Evolutionary conservation across 768 basidiomycete species (phyloP).

Genomic region (Leucosporidium scottii): DNA sequence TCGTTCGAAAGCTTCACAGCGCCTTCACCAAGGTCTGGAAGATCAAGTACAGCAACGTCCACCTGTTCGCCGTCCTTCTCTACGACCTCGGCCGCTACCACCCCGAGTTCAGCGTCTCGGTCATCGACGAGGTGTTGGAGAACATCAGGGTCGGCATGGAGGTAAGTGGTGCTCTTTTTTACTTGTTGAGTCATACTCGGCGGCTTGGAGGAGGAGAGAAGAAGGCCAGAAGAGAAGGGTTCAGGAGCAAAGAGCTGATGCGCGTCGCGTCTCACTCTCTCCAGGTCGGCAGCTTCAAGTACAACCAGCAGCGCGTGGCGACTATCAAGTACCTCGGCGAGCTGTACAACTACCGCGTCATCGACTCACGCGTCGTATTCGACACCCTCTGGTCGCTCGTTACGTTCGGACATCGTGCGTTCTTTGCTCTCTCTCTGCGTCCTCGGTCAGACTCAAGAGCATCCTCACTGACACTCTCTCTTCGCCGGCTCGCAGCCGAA

Average conservation of each 20-base stretch:
- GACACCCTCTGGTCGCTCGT: conserved; percentile 90
- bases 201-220: too few species aligned
- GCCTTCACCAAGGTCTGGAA: conserved; percentile 99
- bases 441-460: too few species aligned
- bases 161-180: conserved; percentile 35
- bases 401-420: conserved; percentile 90
- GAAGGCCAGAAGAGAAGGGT: background rate
- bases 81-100: conserved; percentile 92
- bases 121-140: conserved; percentile 92
- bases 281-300: conserved; percentile 79
- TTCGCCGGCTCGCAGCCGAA: conserved; percentile 54
- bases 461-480: background rate
- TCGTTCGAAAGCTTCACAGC: conserved; percentile 64
- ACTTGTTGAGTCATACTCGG: background rate
- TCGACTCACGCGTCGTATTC: conserved; percentile 82
- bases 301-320: conserved; percentile 86
- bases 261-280: background rate
- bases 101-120: conserved; percentile 73
- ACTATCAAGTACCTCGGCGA: conserved; percentile 93
- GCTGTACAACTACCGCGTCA: conserved; percentile 87
- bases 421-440: too few species aligned
- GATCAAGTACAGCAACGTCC: conserved; percentile 82
- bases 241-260: background rate
- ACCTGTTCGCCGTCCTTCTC: conserved; percentile 83
- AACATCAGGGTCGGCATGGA: conserved; percentile 85